Percentiles rank a stretch among this genome's conserved stretches.
phyloP scores from a whole-genome alignment of 306 rosid species.

The Trichosanthes truncata region DNA sequence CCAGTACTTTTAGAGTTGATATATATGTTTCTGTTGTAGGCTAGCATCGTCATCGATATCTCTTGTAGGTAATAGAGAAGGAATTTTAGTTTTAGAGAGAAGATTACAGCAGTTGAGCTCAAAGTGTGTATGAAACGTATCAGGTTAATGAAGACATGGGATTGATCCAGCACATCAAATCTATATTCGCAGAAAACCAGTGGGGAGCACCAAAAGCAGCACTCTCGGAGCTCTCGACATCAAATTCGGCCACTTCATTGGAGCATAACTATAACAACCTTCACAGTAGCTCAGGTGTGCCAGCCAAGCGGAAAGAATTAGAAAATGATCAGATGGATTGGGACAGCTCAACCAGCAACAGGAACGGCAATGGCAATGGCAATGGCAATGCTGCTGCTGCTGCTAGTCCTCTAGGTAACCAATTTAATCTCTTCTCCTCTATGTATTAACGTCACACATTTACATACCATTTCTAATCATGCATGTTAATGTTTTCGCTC shows the following conservation, averaged over 20 bases:
- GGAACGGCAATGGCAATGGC: neutral
- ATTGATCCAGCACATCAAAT: conserved; percentile 57
- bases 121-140: too few relatives aligned
- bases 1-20: too few relatives aligned
- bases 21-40: too few relatives aligned
- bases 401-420: conserved; percentile 53
- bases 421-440: neutral
- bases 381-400: conserved; percentile 9
- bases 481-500: too few relatives aligned
- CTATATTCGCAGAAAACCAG: conserved; percentile 45
- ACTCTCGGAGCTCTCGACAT: conserved; percentile 79
- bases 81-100: too few relatives aligned
- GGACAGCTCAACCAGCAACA: neutral
- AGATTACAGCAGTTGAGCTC: too few relatives aligned
- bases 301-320: conserved; percentile 19
- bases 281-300: too few relatives aligned
- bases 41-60: too few relatives aligned
- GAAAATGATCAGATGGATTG: conserved; percentile 36
- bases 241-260: conserved; percentile 61
- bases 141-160: conserved; percentile 51
- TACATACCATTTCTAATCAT: too few relatives aligned
- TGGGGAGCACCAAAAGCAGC: conserved; percentile 66
- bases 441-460: too few relatives aligned
- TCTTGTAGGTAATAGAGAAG: too few relatives aligned
- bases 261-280: conserved; percentile 20